Conservation (phyloP, 2,329 filamentous ascomycete species). For the Fusarium sp. region DNA sequence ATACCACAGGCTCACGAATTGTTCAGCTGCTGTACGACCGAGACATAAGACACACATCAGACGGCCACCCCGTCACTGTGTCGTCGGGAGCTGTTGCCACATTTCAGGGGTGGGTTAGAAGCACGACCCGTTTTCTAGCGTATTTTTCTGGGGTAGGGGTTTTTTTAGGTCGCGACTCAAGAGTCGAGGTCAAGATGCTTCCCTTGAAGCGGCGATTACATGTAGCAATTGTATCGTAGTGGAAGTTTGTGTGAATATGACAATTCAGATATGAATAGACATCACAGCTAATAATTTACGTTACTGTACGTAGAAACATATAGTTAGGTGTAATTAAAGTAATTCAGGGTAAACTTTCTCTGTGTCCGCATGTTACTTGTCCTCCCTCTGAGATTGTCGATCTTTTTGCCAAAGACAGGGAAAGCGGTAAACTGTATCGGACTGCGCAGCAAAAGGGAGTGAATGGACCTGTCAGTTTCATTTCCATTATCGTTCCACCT, state of each 20-base stretch:
- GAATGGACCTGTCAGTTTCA: conserved; percentile 1
- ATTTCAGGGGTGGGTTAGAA: conserved; percentile 24
- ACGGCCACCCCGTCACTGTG: conserved; percentile 31
- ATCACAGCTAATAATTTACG: fast-evolving
- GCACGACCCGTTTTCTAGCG: conserved; percentile 40
- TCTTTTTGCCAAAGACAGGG: conserved; percentile 26
- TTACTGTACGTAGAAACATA: fast-evolving
- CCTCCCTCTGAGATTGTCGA: conserved; percentile 19
- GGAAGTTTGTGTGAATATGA: not conserved
- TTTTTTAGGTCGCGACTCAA: conserved; percentile 16
- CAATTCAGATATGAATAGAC: fast-evolving
- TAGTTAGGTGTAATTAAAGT: not conserved
- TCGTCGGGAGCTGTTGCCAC: conserved; percentile 32
- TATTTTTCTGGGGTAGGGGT: conserved; percentile 30
- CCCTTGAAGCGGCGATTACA: conserved; percentile 5
- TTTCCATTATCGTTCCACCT: conserved; percentile 26
- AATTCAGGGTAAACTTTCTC: not conserved
- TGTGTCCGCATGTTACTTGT: not conserved
- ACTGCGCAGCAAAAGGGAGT: not conserved
- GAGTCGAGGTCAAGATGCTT: not conserved
- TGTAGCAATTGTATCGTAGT: not conserved
- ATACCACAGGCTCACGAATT: conserved; percentile 7
- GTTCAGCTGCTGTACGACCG: conserved; percentile 22
- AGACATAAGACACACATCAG: conserved; percentile 16
- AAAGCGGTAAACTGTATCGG: conserved; percentile 18